Evolutionary conservation across 225 moss, liverwort and hornwort genomes (phyloP), one percentile per base, ranked within the genome.

Genomic region (Takakia lepidozioides): DNA sequence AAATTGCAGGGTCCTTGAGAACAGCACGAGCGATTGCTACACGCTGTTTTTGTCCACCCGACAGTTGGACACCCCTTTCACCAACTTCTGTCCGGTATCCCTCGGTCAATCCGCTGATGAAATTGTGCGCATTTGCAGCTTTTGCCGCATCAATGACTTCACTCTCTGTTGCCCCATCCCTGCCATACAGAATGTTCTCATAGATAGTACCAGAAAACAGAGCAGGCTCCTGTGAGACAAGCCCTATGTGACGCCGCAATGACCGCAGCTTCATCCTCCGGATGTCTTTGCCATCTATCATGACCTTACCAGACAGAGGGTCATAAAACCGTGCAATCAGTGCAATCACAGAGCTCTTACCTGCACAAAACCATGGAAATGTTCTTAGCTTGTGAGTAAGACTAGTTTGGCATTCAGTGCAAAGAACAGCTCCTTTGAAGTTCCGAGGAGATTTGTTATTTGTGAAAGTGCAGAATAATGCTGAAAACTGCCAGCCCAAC

Each of bases 1-100:
- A 51, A 47, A 80, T 70, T 6, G 70, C 57, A 27, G 79, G 79
- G 63, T 80, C 67, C 54, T 74, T 80, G 15, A 80, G 51, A 51
- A 80, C 79, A 38, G 79, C 79, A 1, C 79, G 74, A 50, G 79
- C 79, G 29, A 80, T 80, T 18, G 79, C 79, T 51, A 80, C 79
- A 20, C 79, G 70, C 57, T 80, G 79, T 70, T 80, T 80, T 52
- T 80, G 74, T 4, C 79, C 79, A 57, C 79, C 79, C 8, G 79
- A 80, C 58, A 80, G 48, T 43, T 74, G 79, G 39, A 74, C 54
- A 49, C 79, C 79, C 43, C 79, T 74, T 60, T 80, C 79, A 23
- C 79, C 79, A 51, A 80, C 79, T 38, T 80, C 70, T 10, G 79
- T 80, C 30, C 67, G 61, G 28, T 80, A 80, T 37, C 79, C 79